These are phyloP conservation scores for Rickenella mellea DNA, from an alignment of 768 basidiomycete species.

Conservation along the genomic window DNA sequence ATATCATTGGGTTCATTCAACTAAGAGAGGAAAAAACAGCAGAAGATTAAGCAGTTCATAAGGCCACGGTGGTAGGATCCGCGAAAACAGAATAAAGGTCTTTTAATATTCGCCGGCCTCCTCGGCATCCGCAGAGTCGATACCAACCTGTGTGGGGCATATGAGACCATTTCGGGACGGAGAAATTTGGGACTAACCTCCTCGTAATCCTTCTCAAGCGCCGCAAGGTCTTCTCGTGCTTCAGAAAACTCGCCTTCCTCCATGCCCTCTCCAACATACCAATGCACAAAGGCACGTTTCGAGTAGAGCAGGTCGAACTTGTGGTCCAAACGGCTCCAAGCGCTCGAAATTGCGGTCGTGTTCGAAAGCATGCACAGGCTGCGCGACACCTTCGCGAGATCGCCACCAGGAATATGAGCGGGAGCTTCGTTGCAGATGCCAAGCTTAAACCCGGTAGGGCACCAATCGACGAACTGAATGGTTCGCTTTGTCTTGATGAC, in stretches of 20 bases:
- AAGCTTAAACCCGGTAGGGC: constrained; percentile 96
- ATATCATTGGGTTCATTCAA: background rate
- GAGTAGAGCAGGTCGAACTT: constrained; percentile 99
- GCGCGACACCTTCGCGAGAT: constrained; percentile 88
- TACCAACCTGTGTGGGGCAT: constrained; percentile 46
- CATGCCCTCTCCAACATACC: constrained; percentile 99
- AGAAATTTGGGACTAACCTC: constrained; percentile 51
- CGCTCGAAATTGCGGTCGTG: constrained; percentile 88
- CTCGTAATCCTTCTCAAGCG: constrained; percentile 92
- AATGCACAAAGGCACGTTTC: constrained; percentile 85
- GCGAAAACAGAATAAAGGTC: background rate
- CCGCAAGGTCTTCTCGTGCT: constrained; percentile 95
- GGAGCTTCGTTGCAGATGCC: constrained; percentile 97
- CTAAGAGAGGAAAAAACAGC: background rate
- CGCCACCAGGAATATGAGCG: constrained; percentile 85
- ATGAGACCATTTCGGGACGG: background rate
- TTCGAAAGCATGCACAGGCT: constrained; percentile 98
- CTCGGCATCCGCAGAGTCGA: constrained; percentile 65
- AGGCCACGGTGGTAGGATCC: background rate
- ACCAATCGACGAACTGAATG: constrained; percentile 98
- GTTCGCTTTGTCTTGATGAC: constrained; percentile 96
- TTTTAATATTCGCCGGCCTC: constrained; percentile 53
- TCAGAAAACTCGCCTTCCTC: constrained; percentile 99
- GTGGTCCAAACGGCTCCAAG: constrained; percentile 93
- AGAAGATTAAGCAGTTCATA: background rate